Evolutionary conservation across 2,329 filamentous ascomycete genomes (phyloP).

Genomic region (Xylariales sp.): DNA sequence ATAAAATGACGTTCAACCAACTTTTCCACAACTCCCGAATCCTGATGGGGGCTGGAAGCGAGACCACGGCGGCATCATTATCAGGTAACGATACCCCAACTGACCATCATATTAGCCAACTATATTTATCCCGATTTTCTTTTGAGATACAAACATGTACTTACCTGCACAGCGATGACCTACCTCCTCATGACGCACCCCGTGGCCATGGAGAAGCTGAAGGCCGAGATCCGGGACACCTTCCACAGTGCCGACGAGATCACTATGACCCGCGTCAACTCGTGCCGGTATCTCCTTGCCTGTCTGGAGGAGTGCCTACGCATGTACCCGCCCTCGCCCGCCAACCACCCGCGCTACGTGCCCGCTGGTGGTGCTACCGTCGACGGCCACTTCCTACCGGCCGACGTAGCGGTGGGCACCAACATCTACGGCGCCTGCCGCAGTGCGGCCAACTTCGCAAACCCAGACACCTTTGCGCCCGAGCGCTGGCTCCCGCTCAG

Average conservation of each 20-base stretch:
- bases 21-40: no score
- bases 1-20: no score
- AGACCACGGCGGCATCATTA: no score
- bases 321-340: conserved; percentile 31
- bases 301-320: conserved; percentile 37
- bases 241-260: conserved; percentile 35
- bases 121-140: no score
- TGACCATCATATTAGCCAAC: no score
- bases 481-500: conserved; percentile 37
- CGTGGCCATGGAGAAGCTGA: conserved; percentile 24
- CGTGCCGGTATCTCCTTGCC: conserved; percentile 36
- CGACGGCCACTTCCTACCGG: conserved; percentile 18
- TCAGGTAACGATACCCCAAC: no score
- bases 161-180: no score
- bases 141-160: no score
- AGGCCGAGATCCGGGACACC: conserved; percentile 31
- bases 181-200: conserved; percentile 34
- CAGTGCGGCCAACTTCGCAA: conserved; percentile 28
- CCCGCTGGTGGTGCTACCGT: conserved; percentile 20
- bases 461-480: conserved; percentile 31
- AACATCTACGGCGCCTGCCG: conserved; percentile 32
- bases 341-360: conserved; percentile 17
- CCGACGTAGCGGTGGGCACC: conserved; percentile 28
- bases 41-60: no score
- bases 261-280: conserved; percentile 24